These are phyloP conservation scores for Mikania micrantha DNA, from an alignment of 129 eudicot genomes.

Conservation along the genomic window DNA sequence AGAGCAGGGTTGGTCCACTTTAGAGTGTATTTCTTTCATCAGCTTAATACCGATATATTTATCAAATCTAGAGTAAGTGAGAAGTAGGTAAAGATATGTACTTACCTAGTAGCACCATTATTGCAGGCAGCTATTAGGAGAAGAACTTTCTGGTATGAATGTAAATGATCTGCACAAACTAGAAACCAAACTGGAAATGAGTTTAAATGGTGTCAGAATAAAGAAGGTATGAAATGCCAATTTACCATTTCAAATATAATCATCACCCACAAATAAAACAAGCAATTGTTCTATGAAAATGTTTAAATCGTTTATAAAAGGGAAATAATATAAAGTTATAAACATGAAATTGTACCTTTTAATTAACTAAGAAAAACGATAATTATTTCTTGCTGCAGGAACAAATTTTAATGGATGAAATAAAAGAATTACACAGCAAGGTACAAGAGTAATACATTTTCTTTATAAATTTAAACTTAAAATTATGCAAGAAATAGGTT, in stretches of 20 bases:
- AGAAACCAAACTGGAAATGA: constrained; percentile 52
- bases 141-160: constrained; percentile 62
- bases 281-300: not conserved
- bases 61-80: not conserved
- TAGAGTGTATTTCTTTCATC: not conserved
- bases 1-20: not conserved
- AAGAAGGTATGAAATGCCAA: constrained; percentile 38
- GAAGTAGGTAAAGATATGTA: not conserved
- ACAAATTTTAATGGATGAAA: constrained; percentile 42
- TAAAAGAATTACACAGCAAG: constrained; percentile 49
- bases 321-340: not conserved
- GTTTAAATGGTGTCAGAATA: constrained; percentile 53
- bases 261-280: not conserved
- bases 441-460: constrained; percentile 17
- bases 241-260: not conserved
- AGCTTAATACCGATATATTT: not conserved
- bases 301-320: not conserved
- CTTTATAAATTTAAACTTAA: not conserved
- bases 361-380: not conserved
- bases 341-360: not conserved
- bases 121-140: constrained; percentile 68
- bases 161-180: constrained; percentile 50
- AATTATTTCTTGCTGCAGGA: constrained; percentile 39
- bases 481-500: constrained; percentile 2
- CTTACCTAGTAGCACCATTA: constrained; percentile 7